Conservation (phyloP, 2,329 filamentous ascomycete genomes). For the Pseudogymnoascus destructans region DNA sequence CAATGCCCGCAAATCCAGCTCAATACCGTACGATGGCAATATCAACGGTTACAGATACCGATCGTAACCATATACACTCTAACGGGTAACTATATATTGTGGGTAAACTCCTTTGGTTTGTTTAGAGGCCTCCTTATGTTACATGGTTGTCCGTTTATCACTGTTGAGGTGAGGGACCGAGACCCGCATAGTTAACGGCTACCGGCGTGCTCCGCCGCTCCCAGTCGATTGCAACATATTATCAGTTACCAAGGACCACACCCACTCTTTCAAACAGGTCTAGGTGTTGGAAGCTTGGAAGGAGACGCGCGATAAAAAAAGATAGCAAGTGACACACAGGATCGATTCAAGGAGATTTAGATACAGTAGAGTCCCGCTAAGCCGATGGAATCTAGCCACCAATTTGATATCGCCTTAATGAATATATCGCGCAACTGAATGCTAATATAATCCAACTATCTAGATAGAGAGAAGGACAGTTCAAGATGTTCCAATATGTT, state of each 20-base stretch:
- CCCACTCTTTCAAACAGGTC: background rate
- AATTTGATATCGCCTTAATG: too few relatives aligned
- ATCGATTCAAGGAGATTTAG: background rate
- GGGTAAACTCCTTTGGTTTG: slow-evolving; percentile 1
- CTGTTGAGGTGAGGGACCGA: background rate
- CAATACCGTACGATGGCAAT: background rate
- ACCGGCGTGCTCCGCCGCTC: slow-evolving; percentile 1
- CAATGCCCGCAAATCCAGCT: background rate
- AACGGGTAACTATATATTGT: slow-evolving; percentile 4
- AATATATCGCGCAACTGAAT: too few relatives aligned
- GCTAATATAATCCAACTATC: too few relatives aligned
- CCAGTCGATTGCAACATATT: background rate
- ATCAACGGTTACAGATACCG: background rate
- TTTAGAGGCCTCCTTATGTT: background rate
- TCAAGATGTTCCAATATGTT: too few relatives aligned
- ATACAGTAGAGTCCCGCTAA: too few relatives aligned
- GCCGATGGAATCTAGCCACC: too few relatives aligned
- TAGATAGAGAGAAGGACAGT: too few relatives aligned
- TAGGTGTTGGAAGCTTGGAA: too few relatives aligned
- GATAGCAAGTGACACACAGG: background rate
- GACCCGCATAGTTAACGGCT: background rate
- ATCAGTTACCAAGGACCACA: background rate
- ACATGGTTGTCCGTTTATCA: background rate
- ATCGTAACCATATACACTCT: background rate
- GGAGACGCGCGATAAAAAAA: background rate